These are phyloP conservation scores for Hypocreales sp. DNA, from an alignment of 2,329 filamentous ascomycete species.

Conservation along the genomic window DNA sequence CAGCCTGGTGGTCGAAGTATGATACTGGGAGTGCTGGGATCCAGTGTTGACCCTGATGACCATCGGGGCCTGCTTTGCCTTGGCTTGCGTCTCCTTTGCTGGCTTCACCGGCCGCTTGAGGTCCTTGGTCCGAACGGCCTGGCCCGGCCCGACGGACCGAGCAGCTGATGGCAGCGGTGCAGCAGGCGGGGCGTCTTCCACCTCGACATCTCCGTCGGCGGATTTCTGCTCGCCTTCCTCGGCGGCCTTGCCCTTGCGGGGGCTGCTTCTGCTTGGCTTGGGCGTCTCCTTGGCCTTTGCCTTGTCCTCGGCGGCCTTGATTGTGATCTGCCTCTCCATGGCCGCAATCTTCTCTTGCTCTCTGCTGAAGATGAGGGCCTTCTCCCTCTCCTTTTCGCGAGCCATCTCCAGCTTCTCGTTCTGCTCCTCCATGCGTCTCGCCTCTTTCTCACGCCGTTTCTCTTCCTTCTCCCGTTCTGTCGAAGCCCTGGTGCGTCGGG, in stretches of 20 bases:
- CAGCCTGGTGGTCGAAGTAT: conserved; percentile 40
- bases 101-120: conserved; percentile 47
- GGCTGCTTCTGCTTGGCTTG: conserved; percentile 32
- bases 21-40: conserved; percentile 44
- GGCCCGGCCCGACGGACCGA: conserved; percentile 30
- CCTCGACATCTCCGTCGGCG: conserved; percentile 32
- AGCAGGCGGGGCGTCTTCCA: conserved; percentile 35
- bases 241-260: conserved; percentile 29
- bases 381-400: conserved; percentile 55
- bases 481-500: conserved; percentile 40
- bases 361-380: conserved; percentile 42
- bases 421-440: conserved; percentile 43
- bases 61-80: conserved; percentile 50
- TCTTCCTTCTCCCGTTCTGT: conserved; percentile 47
- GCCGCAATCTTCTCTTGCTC: conserved; percentile 38
- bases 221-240: conserved; percentile 14
- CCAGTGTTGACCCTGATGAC: conserved; percentile 57
- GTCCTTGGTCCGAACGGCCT: conserved; percentile 33
- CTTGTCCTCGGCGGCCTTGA: conserved; percentile 37
- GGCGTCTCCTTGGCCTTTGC: conserved; percentile 22
- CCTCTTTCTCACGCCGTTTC: conserved; percentile 51
- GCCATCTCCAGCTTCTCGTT: conserved; percentile 49
- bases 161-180: conserved; percentile 48
- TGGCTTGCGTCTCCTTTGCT: conserved; percentile 39
- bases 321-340: conserved; percentile 36